Percentiles rank a stretch among this genome's conserved stretches.
phyloP scores from a whole-genome alignment of 768 basidiomycete species.

The Calocybe cyanea region DNA sequence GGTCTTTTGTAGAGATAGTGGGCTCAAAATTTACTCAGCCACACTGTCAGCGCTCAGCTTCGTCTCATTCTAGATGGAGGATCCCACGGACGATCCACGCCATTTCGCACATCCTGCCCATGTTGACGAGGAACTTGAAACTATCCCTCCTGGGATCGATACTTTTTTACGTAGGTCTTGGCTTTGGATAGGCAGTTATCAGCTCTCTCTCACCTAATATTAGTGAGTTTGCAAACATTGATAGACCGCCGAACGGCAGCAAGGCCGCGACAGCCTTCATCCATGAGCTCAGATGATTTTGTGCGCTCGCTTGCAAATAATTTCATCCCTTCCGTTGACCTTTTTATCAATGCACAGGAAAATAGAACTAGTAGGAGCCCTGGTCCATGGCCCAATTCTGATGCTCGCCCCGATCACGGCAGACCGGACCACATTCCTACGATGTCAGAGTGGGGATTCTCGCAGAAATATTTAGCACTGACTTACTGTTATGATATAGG shows the following conservation, averaged over 20 bases:
- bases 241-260: slow-evolving; percentile 31
- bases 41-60: slow-evolving; percentile 5
- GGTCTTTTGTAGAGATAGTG: slow-evolving; percentile 83
- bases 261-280: slow-evolving; percentile 4
- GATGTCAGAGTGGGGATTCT: slow-evolving; percentile 53
- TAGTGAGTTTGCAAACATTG: slow-evolving; percentile 34
- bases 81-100: slow-evolving; percentile 72
- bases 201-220: slow-evolving; percentile 3
- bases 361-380: slow-evolving; percentile 16
- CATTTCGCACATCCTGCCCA: slow-evolving; percentile 43
- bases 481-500: slow-evolving; percentile 14
- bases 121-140: slow-evolving; percentile 24
- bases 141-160: slow-evolving; percentile 39
- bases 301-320: slow-evolving; percentile 1
- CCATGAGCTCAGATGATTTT: slow-evolving; percentile 6
- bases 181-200: neutral
- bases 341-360: slow-evolving; percentile 2
- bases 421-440: slow-evolving; percentile 31
- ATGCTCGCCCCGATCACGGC: slow-evolving; percentile 1
- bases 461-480: neutral
- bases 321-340: neutral
- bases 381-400: slow-evolving; percentile 8
- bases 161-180: slow-evolving; percentile 45
- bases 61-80: slow-evolving; percentile 55
- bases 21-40: slow-evolving; percentile 6